These are phyloP conservation scores for Kodamaea neixiangensis DNA, from an alignment of 805 yeast genomes.

Conservation along the genomic window DNA sequence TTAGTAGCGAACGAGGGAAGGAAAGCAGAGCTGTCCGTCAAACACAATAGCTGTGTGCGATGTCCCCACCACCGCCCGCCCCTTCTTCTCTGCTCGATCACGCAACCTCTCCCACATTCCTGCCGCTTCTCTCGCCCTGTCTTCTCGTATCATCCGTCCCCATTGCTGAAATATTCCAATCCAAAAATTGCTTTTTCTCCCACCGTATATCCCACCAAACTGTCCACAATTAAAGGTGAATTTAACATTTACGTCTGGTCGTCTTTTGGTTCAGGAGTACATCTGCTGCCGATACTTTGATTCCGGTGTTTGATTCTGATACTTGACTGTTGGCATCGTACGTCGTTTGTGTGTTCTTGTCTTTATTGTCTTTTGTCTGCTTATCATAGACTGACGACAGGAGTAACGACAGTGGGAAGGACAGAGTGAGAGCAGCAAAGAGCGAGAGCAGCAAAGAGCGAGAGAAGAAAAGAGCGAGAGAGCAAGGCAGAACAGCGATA, in stretches of 20 bases:
- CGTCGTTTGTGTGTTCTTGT: too few species aligned
- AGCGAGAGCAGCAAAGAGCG: too few species aligned
- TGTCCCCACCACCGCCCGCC: neutral
- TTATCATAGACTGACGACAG: too few species aligned
- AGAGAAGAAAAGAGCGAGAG: too few species aligned
- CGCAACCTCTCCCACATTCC: neutral
- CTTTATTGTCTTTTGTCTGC: too few species aligned
- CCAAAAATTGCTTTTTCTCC: neutral
- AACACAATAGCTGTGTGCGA: neutral
- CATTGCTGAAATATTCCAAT: neutral
- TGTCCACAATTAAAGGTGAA: constrained; percentile 1
- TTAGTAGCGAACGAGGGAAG: neutral
- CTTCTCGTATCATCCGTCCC: neutral
- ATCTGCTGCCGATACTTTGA: constrained; percentile 1
- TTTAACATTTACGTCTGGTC: neutral
- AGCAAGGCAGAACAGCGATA: too few species aligned
- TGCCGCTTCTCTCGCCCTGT: neutral
- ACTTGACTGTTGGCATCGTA: too few species aligned
- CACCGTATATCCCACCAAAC: constrained; percentile 1
- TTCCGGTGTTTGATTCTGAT: too few species aligned
- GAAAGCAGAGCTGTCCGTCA: neutral
- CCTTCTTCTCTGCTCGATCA: neutral
- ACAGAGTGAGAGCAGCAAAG: too few species aligned
- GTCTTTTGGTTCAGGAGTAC: neutral
- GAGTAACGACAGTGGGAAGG: too few species aligned